A percentile compares a stretch with the other conserved stretches of the same genome.
Evolutionary conservation across 305 asterid species (phyloP).

Genomic region (Fraxinus paxiana): DNA sequence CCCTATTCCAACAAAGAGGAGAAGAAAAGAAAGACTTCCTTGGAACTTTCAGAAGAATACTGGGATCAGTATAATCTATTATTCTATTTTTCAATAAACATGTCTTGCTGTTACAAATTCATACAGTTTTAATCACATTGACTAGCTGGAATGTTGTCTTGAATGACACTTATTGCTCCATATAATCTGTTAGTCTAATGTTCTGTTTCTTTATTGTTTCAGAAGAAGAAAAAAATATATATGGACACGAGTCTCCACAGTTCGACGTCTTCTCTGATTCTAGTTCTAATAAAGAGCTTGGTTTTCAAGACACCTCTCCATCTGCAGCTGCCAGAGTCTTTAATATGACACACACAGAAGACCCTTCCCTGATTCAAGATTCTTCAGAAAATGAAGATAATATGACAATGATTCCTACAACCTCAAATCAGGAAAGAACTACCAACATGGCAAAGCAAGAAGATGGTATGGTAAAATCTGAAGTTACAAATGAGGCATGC

Average conservation of each 20-base stretch:
- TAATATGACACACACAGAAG: constrained; percentile 16
- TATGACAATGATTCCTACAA: constrained; percentile 1
- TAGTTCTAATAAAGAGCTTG: constrained; percentile 16
- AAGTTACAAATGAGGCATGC: constrained; percentile 20
- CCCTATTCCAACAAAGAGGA: background rate
- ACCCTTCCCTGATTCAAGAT: constrained; percentile 19
- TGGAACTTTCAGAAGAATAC: background rate
- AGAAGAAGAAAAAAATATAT: constrained; percentile 45
- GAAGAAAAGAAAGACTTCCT: background rate
- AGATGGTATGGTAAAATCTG: constrained; percentile 13
- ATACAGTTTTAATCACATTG: background rate
- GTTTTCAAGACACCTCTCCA: constrained; percentile 20
- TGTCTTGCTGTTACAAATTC: background rate
- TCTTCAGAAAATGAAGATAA: constrained; percentile 20
- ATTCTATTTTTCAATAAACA: background rate
- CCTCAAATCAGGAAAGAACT: constrained; percentile 25
- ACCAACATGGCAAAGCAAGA: constrained; percentile 16
- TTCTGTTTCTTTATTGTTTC: constrained; percentile 25
- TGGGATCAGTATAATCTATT: constrained; percentile 5
- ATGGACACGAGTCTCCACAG: constrained; percentile 39
- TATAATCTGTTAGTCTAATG: constrained; percentile 18
- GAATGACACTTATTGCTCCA: background rate
- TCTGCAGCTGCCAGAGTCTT: constrained; percentile 3
- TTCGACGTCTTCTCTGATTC: constrained; percentile 33
- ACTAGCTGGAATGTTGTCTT: background rate